Conservation (phyloP, 331 rosid genomes). For the Prunus yedoensis region DNA sequence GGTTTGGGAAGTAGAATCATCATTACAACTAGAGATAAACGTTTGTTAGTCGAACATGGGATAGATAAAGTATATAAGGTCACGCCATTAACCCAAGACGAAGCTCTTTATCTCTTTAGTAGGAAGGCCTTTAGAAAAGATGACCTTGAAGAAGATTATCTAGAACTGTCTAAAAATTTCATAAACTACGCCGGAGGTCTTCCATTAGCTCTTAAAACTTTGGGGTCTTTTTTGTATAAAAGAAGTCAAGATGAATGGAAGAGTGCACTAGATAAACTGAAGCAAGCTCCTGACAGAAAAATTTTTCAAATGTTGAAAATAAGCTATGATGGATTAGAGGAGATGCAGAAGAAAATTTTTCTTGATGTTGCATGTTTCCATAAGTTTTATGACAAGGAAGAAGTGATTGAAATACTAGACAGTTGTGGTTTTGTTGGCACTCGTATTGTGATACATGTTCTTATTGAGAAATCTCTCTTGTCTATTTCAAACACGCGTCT, state of each 20-base stretch:
- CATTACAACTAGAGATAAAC: neutral
- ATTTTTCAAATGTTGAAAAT: neutral
- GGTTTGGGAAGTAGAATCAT: too few relatives aligned
- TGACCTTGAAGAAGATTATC: neutral
- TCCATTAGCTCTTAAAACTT: conserved; percentile 14
- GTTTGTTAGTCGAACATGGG: conserved; percentile 12
- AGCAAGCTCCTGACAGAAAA: neutral
- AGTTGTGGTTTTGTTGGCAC: neutral
- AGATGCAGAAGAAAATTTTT: neutral
- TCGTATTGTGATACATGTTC: conserved; percentile 1
- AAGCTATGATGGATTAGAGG: conserved; percentile 12
- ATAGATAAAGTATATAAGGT: conserved; percentile 2
- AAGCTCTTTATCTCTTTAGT: conserved; percentile 18
- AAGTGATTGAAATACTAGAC: neutral
- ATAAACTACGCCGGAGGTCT: conserved; percentile 11
- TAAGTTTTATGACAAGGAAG: neutral
- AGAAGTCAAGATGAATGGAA: neutral
- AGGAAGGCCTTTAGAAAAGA: conserved; percentile 10
- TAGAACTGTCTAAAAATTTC: conserved; percentile 13
- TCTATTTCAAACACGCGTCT: fast-evolving
- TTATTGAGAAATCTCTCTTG: conserved; percentile 3
- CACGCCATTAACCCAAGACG: neutral
- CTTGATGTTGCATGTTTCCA: conserved; percentile 13
- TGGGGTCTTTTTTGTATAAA: conserved; percentile 11
- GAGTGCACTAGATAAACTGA: neutral